Evolutionary conservation across 495 filamentous ascomycete species (phyloP), one percentile per base, ranked within the genome.

Genomic region (Hypoxylon fuscum): DNA sequence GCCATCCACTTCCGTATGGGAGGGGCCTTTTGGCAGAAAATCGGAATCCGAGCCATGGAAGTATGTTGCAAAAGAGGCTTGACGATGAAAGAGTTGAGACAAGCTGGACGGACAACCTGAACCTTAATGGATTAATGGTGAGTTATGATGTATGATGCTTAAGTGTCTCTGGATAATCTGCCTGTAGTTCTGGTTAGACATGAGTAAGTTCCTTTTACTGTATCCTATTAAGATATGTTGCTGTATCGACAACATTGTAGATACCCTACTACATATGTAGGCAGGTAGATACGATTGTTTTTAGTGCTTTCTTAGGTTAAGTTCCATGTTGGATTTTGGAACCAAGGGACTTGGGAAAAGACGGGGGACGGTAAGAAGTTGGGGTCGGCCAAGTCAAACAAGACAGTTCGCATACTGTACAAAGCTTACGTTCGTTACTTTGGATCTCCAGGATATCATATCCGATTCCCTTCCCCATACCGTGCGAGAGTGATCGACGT

Each of bases 261-360:
- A 62, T 57, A 9, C 3, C 34, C 57, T 53, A 31, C n/a, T n/a
- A n/a, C n/a, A n/a, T n/a, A n/a, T n/a, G n/a, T n/a, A n/a, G n/a
- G n/a, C n/a, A n/a, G n/a, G n/a, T n/a, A n/a, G n/a, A n/a, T n/a
- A n/a, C n/a, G n/a, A 14, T 52, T 62, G 51, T 38, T 43, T 50
- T 56, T 55, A 43, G 37, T 62, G 27, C 49, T 50, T 25, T 55
- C 43, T 62, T 62, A 55, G 35, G 50, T 62, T 55, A 62, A n/a
- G n/a, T n/a, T n/a, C n/a, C n/a, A n/a, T n/a, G 50, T 55, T 48
- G 4, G 40, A 37, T 52, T 31, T 60, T 32, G 48, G 48, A 22
- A 18, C 14, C 40, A 29, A 40, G 47, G 42, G 37, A n/a, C n/a
- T n/a, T n/a, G n/a, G n/a, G n/a, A n/a, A n/a, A n/a, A n/a, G n/a